Base-by-base conservation (phyloP, 2,329 filamentous ascomycete genomes). In the Aspergillus nomiae region DNA sequence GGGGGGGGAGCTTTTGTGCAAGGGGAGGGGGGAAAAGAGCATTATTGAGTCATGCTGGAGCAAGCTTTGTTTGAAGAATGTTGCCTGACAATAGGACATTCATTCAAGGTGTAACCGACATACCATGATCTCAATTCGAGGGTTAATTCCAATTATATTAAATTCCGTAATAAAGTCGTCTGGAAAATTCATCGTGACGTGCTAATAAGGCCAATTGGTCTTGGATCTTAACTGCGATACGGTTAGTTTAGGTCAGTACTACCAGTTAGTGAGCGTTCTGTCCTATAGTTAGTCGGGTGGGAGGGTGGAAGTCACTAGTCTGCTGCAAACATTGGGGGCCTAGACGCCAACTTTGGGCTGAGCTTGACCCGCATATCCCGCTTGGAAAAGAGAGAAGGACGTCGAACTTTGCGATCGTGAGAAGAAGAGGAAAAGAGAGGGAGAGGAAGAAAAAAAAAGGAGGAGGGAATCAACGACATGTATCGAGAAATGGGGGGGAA, bases 331-430 rank as follows among this genome's bases (percentile, higher is more conserved):
- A 59, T 59, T 59, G 58, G 58, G 51, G 58, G 60, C 56, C 60
- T 62, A 59, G 60, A 62, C 48, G 36, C 36, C 30, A 32, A 16
- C 51, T 55, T 48, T 54, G 54, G 54, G 46, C 45, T 57, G 50
- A 58, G 41, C 51, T 58, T 59, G 60, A 62, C 60, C 60, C 60
- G 60, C 60, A 62, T 56, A 30, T 54, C 45, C 56, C 60, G 56
- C 56, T 55, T 38, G n/a, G 21, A 26, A 38, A 11, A 24, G 19
- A 28, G 12, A 26, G n/a, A 55, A 55, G 21, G 32, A 26, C 14
- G 32, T 55, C 10, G 51, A 55, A 55, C 32, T 55, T 54, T 41
- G 14, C 14, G n/a, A 32, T 28, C 30, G 4, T 32, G 28, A 53
- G 24, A 16, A 48, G 45, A 48, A 14, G 12, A 14, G 32, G 36